These are phyloP conservation scores for Salix udensis DNA, from an alignment of 345 rosid species.

Conservation along the genomic window DNA sequence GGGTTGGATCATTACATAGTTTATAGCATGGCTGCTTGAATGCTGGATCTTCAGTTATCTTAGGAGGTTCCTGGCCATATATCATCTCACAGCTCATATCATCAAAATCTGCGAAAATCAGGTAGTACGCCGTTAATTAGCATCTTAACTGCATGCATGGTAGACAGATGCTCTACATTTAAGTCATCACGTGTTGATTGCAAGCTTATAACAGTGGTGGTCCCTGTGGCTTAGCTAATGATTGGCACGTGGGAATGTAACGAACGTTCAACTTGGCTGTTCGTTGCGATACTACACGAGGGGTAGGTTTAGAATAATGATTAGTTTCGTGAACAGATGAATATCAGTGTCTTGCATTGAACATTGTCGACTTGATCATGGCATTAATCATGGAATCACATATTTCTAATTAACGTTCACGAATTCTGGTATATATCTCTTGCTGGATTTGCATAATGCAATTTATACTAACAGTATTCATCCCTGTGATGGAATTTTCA, in stretches of 20 bases:
- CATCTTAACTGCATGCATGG: not conserved
- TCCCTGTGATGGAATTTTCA: constrained; percentile 23
- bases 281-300: constrained; percentile 10
- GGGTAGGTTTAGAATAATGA: constrained; percentile 17
- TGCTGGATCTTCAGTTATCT: constrained; percentile 64
- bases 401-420: constrained; percentile 10
- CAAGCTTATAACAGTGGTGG: not conserved
- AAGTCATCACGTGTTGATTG: not conserved
- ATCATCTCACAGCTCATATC: constrained; percentile 94
- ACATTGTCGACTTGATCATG: constrained; percentile 17
- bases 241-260: constrained; percentile 24
- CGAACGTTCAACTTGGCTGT: constrained; percentile 18
- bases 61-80: constrained; percentile 82
- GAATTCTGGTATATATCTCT: constrained; percentile 14
- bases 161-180: not conserved
- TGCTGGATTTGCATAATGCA: constrained; percentile 10
- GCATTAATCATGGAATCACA: constrained; percentile 17
- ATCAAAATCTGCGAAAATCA: constrained; percentile 69
- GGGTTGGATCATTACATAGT: constrained; percentile 49
- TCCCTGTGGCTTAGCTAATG: constrained; percentile 4
- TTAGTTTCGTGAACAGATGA: constrained; percentile 41
- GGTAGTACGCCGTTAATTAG: not conserved
- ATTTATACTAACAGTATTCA: constrained; percentile 8
- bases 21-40: constrained; percentile 77
- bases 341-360: constrained; percentile 14